These are phyloP conservation scores for Fonsecaea nubica DNA, from an alignment of 2,329 filamentous ascomycete species.

Conservation along the genomic window DNA sequence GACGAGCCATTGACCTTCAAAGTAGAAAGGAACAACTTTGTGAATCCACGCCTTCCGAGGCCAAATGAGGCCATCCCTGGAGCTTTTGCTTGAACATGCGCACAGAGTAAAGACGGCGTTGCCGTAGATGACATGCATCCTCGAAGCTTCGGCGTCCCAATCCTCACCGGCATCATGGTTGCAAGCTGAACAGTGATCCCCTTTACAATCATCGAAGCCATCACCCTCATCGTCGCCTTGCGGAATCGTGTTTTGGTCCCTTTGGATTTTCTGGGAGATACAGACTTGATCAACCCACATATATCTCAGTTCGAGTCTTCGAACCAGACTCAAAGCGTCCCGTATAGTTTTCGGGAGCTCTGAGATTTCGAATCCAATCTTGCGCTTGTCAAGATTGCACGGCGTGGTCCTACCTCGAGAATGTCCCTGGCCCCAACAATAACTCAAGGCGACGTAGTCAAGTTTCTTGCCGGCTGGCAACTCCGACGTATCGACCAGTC, in stretches of 20 bases:
- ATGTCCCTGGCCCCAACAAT: slow-evolving; percentile 14
- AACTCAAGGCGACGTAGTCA: slow-evolving; percentile 14
- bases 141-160: slow-evolving; percentile 15
- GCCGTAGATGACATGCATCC: slow-evolving; percentile 18
- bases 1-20: slow-evolving; percentile 12
- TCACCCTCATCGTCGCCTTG: background rate
- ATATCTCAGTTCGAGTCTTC: background rate
- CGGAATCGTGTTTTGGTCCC: background rate
- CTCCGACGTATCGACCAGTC: slow-evolving; percentile 11
- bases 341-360: slow-evolving; percentile 8
- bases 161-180: background rate
- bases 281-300: slow-evolving; percentile 16
- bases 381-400: slow-evolving; percentile 3
- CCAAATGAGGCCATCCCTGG: slow-evolving; percentile 2
- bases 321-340: slow-evolving; percentile 3
- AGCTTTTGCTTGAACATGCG: slow-evolving; percentile 12
- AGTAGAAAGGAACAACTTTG: slow-evolving; percentile 9
- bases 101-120: slow-evolving; percentile 12
- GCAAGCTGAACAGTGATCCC: background rate
- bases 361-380: background rate
- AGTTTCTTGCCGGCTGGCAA: background rate
- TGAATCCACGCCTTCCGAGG: slow-evolving; percentile 11
- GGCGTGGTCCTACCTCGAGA: slow-evolving; percentile 8
- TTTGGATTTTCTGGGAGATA: slow-evolving; percentile 7
- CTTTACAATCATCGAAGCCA: background rate